phyloP scores from a whole-genome alignment of 2,329 filamentous ascomycete genomes.

The Furcasterigmium furcatum region DNA sequence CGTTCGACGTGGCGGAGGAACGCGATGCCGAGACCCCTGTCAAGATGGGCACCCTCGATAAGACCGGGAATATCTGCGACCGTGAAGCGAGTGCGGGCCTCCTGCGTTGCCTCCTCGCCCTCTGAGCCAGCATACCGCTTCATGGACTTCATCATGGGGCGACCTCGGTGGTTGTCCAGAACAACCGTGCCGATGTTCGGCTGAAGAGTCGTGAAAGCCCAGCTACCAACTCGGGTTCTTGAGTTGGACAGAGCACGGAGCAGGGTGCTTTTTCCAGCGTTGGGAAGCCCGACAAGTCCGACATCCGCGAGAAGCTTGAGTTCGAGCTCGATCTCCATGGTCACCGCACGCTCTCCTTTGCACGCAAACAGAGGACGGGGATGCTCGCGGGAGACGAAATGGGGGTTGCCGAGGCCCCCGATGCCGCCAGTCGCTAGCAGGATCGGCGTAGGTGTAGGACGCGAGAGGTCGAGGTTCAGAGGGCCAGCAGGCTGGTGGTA shows the following conservation, averaged over 20 bases:
- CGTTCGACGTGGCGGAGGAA: constrained; percentile 95
- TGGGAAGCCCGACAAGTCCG: constrained; percentile 89
- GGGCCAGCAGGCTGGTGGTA: constrained; percentile 70
- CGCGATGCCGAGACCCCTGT: constrained; percentile 84
- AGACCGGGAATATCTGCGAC: constrained; percentile 95
- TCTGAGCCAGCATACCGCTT: constrained; percentile 23
- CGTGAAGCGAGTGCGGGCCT: constrained; percentile 74
- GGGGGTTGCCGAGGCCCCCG: constrained; percentile 89
- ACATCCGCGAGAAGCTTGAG: constrained; percentile 94
- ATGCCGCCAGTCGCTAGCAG: constrained; percentile 84
- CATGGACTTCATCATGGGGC: constrained; percentile 50
- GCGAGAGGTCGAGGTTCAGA: constrained; percentile 68
- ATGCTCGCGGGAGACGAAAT: constrained; percentile 77
- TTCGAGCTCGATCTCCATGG: constrained; percentile 79
- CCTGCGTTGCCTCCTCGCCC: constrained; percentile 42
- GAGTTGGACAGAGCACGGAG: constrained; percentile 85
- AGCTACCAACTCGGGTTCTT: constrained; percentile 83
- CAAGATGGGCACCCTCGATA: constrained; percentile 87
- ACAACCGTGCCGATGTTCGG: constrained; percentile 96
- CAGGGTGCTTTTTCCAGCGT: constrained; percentile 93
- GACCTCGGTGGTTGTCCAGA: constrained; percentile 80
- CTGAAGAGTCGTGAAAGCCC: constrained; percentile 94
- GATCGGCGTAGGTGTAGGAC: constrained; percentile 78
- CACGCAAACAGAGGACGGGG: constrained; percentile 84
- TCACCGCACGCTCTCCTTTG: constrained; percentile 75